Percentiles rank a stretch among this genome's conserved stretches.
These are phyloP conservation scores for Mikania micrantha DNA, from an alignment of 129 eudicot genomes.

Conservation along the genomic window DNA sequence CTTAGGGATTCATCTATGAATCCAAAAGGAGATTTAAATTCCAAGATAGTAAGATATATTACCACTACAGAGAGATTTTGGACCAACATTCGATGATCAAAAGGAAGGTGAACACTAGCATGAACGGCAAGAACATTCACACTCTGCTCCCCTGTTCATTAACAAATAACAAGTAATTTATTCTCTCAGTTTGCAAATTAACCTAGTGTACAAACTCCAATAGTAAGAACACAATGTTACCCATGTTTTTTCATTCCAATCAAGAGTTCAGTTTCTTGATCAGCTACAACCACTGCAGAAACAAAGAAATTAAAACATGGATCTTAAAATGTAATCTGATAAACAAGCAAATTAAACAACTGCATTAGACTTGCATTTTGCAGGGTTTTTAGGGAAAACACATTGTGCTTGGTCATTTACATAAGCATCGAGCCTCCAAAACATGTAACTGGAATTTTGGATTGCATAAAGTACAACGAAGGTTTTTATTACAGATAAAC, in stretches of 20 bases:
- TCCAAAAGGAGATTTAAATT: background rate
- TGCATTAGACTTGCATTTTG: constrained; percentile 36
- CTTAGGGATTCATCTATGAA: too few relatives aligned
- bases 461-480: too few relatives aligned
- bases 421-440: too few relatives aligned
- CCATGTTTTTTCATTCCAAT: constrained; percentile 83
- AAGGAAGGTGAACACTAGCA: constrained; percentile 74
- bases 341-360: background rate
- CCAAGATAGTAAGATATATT: background rate
- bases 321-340: background rate
- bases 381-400: constrained; percentile 81
- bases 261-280: constrained; percentile 69
- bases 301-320: background rate
- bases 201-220: background rate
- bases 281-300: constrained; percentile 68
- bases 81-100: constrained; percentile 57
- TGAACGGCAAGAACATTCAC: constrained; percentile 65
- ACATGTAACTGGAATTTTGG: too few relatives aligned
- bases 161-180: background rate
- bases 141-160: constrained; percentile 50
- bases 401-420: constrained; percentile 26
- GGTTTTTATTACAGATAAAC: too few relatives aligned
- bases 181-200: background rate
- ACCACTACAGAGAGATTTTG: constrained; percentile 51
- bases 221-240: constrained; percentile 27